These are phyloP conservation scores for Seminavis robusta DNA, from an alignment of 108 stramenopile genomes.

Conservation along the genomic window DNA sequence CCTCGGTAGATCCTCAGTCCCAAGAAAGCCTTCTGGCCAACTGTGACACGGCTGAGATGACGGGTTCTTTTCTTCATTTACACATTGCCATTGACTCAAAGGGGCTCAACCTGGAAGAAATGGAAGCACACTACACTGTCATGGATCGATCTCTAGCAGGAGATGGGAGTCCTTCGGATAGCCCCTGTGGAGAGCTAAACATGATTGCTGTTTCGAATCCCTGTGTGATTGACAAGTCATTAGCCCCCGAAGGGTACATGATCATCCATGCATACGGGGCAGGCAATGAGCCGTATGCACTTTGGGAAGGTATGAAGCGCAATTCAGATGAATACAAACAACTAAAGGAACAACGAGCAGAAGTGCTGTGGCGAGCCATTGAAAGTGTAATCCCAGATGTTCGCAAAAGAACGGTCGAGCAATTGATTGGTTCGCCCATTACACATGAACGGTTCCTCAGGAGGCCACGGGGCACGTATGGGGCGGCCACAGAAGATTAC, in stretches of 20 bases:
- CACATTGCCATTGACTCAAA: slow-evolving; percentile 83
- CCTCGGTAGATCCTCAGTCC: no score
- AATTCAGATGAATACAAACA: slow-evolving; percentile 59
- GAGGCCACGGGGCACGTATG: slow-evolving; percentile 82
- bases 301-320: slow-evolving; percentile 67
- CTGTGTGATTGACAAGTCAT: slow-evolving; percentile 68
- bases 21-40: slow-evolving; percentile 32
- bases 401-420: slow-evolving; percentile 64
- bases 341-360: slow-evolving; percentile 75
- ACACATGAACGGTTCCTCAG: slow-evolving; percentile 89
- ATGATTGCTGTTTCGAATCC: slow-evolving; percentile 92
- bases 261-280: slow-evolving; percentile 89
- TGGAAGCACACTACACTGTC: slow-evolving; percentile 92
- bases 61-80: slow-evolving; percentile 87
- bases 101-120: slow-evolving; percentile 51
- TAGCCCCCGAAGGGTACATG: slow-evolving; percentile 88
- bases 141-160: slow-evolving; percentile 80
- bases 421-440: slow-evolving; percentile 81
- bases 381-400: slow-evolving; percentile 89
- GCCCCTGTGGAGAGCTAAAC: slow-evolving; percentile 83
- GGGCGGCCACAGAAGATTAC: slow-evolving; percentile 82
- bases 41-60: slow-evolving; percentile 72
- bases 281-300: slow-evolving; percentile 87
- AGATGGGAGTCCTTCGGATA: slow-evolving; percentile 43
- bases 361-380: slow-evolving; percentile 83